Evolutionary conservation across 1,284 basidiomycete genomes (phyloP), one percentile per base, ranked within the genome.

Genomic region (Wallemia hederae): DNA sequence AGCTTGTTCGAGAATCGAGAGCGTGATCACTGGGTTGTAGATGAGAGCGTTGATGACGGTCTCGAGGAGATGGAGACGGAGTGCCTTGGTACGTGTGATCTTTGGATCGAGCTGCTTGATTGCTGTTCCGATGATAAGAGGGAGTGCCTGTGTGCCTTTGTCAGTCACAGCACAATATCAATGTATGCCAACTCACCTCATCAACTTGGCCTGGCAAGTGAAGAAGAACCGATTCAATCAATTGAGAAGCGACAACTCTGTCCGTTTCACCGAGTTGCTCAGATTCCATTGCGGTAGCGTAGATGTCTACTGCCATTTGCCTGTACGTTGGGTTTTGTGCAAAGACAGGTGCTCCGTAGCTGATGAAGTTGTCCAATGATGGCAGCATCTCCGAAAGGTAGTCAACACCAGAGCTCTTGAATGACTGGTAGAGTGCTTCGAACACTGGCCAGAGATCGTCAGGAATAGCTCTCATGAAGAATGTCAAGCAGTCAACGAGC

Each of bases 301-400:
- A 91, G 67, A 92, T 85, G 66, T 92, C 87, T 60, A 90, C 72
- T 27, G 84, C 71, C 79, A 87, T 87, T 65, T 79, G 76, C 67
- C 80, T 78, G 71, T 91, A 89, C 65, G 87, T 83, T 0, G 77
- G 70, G 59, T 79, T 80, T 29, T 76, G 68, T 66, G 81, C 80
- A 70, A 92, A 81, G 15, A 80, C 73, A 15, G 87, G 83, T 22
- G 78, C 75, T 11, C 88, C 88, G 67, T 81, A 91, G 15, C 83
- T 85, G 60, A 92, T 76, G 69, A 88, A 86, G 74, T 92, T 92
- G 74, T 90, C 86, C 61, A 92, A 72, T 1, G 83, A 81, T 7
- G 85, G 83, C 55, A 89, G 76, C 85, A 90, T 90, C 69, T 92
- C 88, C 83, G 66, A 58, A 61, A 88, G 74, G 74, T 87, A 91